Percentiles rank a stretch among this genome's conserved stretches.
These are phyloP conservation scores for Russula dissimulans DNA, from an alignment of 768 basidiomycete species.

Conservation along the genomic window DNA sequence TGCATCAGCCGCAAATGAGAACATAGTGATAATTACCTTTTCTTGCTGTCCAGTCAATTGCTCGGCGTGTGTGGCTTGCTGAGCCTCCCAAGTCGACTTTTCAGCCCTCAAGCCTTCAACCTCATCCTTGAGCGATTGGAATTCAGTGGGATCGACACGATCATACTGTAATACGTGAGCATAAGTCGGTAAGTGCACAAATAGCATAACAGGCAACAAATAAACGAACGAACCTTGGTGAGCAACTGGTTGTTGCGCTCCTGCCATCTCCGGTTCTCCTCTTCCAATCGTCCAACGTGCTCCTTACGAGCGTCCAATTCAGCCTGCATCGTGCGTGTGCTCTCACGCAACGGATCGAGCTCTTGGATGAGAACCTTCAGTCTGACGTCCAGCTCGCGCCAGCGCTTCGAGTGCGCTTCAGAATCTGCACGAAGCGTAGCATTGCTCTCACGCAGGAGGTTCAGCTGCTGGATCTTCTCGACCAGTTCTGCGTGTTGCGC, in stretches of 20 bases:
- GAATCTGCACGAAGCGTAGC: slow-evolving; percentile 72
- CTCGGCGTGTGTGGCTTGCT: neutral
- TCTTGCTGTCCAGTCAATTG: slow-evolving; percentile 11
- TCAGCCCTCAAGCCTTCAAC: slow-evolving; percentile 36
- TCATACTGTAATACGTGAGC: slow-evolving; percentile 48
- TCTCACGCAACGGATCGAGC: slow-evolving; percentile 67
- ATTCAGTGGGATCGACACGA: slow-evolving; percentile 78
- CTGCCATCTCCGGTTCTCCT: slow-evolving; percentile 75
- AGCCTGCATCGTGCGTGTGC: slow-evolving; percentile 54
- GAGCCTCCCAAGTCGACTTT: slow-evolving; percentile 21
- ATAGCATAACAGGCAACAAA: neutral
- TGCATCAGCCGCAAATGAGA: no score
- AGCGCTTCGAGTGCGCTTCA: slow-evolving; percentile 59
- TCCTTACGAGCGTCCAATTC: slow-evolving; percentile 64
- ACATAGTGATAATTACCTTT: slow-evolving; percentile 17
- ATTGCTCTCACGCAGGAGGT: slow-evolving; percentile 82
- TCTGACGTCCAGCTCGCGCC: slow-evolving; percentile 56
- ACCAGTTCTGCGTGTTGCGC: slow-evolving; percentile 77
- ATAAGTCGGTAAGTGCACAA: neutral
- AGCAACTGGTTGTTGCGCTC: slow-evolving; percentile 73
- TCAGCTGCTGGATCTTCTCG: slow-evolving; percentile 80
- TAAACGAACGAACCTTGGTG: slow-evolving; percentile 49
- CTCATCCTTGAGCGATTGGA: slow-evolving; percentile 71
- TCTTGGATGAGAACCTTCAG: slow-evolving; percentile 49
- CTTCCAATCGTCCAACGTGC: slow-evolving; percentile 62